phyloP scores from a whole-genome alignment of 768 basidiomycete species.

The Kwoniella europaea region DNA sequence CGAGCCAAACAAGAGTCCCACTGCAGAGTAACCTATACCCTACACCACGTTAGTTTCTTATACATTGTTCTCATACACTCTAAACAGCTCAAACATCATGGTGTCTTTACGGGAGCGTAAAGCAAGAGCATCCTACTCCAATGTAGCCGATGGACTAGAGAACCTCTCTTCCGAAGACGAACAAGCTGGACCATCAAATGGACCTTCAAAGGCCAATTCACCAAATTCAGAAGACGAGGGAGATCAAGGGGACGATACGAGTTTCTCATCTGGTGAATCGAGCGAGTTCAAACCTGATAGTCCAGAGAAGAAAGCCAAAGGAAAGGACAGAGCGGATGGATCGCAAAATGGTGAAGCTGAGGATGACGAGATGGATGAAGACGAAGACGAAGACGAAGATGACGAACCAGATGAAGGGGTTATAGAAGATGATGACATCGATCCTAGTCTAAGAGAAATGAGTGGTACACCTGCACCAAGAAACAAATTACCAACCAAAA shows the following conservation, averaged over 20 bases:
- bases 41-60: too few relatives aligned
- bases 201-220: neutral
- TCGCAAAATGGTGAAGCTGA: constrained; percentile 3
- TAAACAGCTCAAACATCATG: constrained; percentile 1
- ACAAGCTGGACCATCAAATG: constrained; percentile 2
- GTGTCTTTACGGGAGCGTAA: constrained; percentile 29
- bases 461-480: neutral
- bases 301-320: constrained; percentile 12
- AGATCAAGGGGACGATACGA: constrained; percentile 9
- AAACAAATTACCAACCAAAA: neutral
- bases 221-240: constrained; percentile 10
- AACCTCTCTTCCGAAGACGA: constrained; percentile 26
- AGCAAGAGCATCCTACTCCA: constrained; percentile 27
- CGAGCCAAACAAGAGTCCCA: neutral
- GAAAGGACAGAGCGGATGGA: constrained; percentile 2
- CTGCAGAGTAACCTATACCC: neutral
- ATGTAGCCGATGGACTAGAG: constrained; percentile 27
- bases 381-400: constrained; percentile 21
- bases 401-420: constrained; percentile 3
- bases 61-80: too few relatives aligned
- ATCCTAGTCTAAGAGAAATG: constrained; percentile 1
- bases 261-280: constrained; percentile 20
- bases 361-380: constrained; percentile 11
- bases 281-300: constrained; percentile 27
- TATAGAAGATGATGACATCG: constrained; percentile 9